Base-by-base conservation (phyloP, 1,284 basidiomycete species). In the Puccinia novopanici region DNA sequence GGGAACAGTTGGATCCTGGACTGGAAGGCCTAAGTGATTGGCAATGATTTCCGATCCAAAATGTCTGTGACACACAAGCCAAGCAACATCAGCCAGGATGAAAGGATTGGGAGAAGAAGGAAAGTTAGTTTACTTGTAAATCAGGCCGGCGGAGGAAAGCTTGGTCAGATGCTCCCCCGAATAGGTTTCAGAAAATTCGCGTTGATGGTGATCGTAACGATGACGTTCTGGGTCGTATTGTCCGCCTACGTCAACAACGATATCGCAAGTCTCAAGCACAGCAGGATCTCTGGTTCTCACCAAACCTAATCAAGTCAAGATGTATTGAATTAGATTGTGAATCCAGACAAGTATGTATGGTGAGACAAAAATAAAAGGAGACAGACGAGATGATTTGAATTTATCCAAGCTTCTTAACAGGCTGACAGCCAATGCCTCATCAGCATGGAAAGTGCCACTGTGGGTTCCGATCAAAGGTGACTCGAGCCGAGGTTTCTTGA, bases 181-280 rank as follows among this genome's bases (percentile, higher is more conserved):
- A 86, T 99, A 98, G 22, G 92, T 90, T 85, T 95, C 93, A 15
- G 89, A 89, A 86, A 99, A 99, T 0, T 92, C 95, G 70, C 95
- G 90, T 86, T 99, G 97, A 85, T 99, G 96, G 85, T 99, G 96
- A 86, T 99, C 96, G 87, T 94, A 99, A 52, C 92, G 89, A 82
- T 92, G 89, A 81, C 88, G 90, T 73, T 87, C 87, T 83, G 91
- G 90, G 81, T 95, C 93, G 86, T 99, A 99, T 24, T 93, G 89
- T 12, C 93, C 95, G 22, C 97, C 96, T 78, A 99, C 96, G 85
- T 99, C 96, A 52, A 99, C 94, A n/a, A 99, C 94, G 85, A 99
- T 95, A 84, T 95, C 91, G 84, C 94, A 95, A 4, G 90, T 89
- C 82, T 92, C 91, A 76, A 99, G 90, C 72, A 92, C 86, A 15